These are phyloP conservation scores for Backusella morwellensis DNA, from an alignment of 192 early-diverging fungal species.

Conservation along the genomic window DNA sequence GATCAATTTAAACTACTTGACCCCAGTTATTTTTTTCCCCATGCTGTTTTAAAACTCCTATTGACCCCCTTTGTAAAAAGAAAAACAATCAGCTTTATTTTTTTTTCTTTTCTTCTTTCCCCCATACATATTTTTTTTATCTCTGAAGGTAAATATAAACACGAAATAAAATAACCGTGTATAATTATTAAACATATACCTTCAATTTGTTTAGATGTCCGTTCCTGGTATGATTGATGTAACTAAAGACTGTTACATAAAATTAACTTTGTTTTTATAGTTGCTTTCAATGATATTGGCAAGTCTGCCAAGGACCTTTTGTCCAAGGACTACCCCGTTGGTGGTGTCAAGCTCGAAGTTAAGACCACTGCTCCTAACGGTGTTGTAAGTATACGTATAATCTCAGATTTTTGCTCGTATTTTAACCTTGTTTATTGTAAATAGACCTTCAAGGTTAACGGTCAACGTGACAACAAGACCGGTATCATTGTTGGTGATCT, in stretches of 20 bases:
- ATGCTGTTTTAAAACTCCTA: neutral
- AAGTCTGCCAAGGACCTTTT: conserved; percentile 95
- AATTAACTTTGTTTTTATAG: conserved; percentile 33
- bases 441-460: conserved; percentile 94
- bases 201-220: neutral
- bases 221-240: neutral
- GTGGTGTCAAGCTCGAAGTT: conserved; percentile 93
- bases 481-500: conserved; percentile 94
- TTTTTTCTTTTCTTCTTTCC: neutral
- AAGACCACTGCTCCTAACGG: conserved; percentile 96
- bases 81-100: neutral
- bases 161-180: neutral
- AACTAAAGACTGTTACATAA: neutral
- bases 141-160: neutral
- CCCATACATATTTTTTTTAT: neutral
- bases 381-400: conserved; percentile 70
- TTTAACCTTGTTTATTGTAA: neutral
- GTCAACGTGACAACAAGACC: conserved; percentile 93
- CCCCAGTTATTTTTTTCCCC: conserved; percentile 5
- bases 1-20: neutral
- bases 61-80: neutral
- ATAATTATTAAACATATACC: neutral
- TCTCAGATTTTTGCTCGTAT: neutral
- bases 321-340: conserved; percentile 96
- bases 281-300: conserved; percentile 92